A percentile compares a stretch with the other conserved stretches of the same genome.
Evolutionary conservation across 2,329 filamentous ascomycete genomes (phyloP).

Genomic region (Immersiporthe knoxdaviesiana): DNA sequence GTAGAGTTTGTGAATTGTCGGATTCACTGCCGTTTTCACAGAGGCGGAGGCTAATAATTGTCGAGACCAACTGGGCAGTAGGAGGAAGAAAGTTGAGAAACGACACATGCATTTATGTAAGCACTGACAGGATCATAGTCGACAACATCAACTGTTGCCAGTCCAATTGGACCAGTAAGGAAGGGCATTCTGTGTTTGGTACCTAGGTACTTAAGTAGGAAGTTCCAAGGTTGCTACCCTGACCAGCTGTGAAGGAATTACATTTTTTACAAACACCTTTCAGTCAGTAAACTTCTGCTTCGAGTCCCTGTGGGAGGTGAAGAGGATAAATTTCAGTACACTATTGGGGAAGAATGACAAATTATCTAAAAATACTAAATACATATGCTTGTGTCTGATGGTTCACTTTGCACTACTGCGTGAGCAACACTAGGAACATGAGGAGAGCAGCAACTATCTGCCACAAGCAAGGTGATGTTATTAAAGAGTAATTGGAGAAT

Average conservation of each 20-base stretch:
- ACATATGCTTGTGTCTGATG: constrained; percentile 31
- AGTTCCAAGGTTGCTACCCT: no score
- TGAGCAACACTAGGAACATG: constrained; percentile 30
- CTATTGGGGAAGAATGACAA: constrained; percentile 13
- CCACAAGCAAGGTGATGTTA: no score
- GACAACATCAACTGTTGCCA: not conserved
- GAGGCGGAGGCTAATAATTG: not conserved
- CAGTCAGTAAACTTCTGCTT: not conserved
- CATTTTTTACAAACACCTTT: not conserved
- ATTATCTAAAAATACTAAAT: no score
- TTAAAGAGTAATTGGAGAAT: no score
- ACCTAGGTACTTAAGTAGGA: not conserved
- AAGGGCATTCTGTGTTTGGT: no score
- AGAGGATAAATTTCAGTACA: constrained; percentile 11
- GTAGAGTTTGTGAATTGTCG: not conserved
- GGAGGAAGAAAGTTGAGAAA: no score
- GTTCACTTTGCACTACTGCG: constrained; percentile 35
- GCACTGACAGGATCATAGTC: no score
- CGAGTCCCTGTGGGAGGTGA: not conserved
- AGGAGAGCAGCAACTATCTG: no score
- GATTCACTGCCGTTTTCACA: no score
- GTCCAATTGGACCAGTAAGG: not conserved
- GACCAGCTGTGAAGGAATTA: not conserved
- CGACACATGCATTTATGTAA: no score
- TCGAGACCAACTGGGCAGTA: no score